Evolutionary conservation across 768 basidiomycete species (phyloP).

Genomic region (Boletus barrowsii): DNA sequence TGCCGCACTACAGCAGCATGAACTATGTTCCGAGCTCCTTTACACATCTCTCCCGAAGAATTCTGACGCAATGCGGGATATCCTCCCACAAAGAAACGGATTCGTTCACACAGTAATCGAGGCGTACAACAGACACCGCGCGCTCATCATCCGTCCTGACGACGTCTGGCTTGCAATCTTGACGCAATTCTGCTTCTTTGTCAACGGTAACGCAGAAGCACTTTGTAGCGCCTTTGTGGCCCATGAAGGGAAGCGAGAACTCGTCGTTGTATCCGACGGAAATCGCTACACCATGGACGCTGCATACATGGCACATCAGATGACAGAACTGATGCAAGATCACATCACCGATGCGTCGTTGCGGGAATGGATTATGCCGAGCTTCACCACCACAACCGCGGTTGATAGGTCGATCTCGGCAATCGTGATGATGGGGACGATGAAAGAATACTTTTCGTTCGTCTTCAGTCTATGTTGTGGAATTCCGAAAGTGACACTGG

Average conservation of each 20-base stretch:
- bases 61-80: not conserved
- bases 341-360: constrained; percentile 20
- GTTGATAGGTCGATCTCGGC: constrained; percentile 33
- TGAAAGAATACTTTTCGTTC: constrained; percentile 33
- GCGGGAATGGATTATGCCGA: constrained; percentile 2
- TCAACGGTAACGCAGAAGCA: constrained; percentile 32
- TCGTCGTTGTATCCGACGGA: constrained; percentile 13
- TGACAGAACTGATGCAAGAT: constrained; percentile 3
- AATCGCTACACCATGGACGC: constrained; percentile 26
- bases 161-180: constrained; percentile 38
- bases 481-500: not conserved
- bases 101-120: constrained; percentile 26
- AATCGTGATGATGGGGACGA: constrained; percentile 33
- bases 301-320: constrained; percentile 12
- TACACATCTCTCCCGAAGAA: not conserved
- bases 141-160: constrained; percentile 42
- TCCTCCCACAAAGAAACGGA: constrained; percentile 24
- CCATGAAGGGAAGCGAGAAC: constrained; percentile 16
- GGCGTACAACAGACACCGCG: constrained; percentile 26
- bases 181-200: constrained; percentile 34
- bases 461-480: not conserved
- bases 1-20: not conserved
- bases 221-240: constrained; percentile 23
- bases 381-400: constrained; percentile 33
- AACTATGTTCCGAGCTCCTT: not conserved